These are phyloP conservation scores for Euphorbia pulcherrima DNA, from an alignment of 345 rosid genomes.

Conservation along the genomic window DNA sequence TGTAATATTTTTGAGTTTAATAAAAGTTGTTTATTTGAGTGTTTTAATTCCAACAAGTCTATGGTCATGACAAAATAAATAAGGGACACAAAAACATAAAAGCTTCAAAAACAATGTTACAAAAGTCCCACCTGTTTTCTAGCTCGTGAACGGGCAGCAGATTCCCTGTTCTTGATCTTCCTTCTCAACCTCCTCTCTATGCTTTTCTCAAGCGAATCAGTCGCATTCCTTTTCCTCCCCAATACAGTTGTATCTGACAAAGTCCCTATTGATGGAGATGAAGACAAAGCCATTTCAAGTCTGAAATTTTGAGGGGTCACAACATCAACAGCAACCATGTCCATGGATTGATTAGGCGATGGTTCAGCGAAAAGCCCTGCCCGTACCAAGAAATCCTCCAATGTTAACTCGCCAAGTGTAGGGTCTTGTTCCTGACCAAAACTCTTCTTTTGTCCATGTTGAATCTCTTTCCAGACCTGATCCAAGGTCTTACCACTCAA, in stretches of 20 bases:
- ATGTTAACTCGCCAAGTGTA: slow-evolving; percentile 42
- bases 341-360: slow-evolving; percentile 38
- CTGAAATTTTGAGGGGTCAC: slow-evolving; percentile 24
- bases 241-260: slow-evolving; percentile 27
- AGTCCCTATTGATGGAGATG: slow-evolving; percentile 37
- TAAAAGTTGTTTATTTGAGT: too few relatives aligned
- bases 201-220: slow-evolving; percentile 39
- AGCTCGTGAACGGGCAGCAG: slow-evolving; percentile 65
- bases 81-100: neutral
- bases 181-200: slow-evolving; percentile 54
- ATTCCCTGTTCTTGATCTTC: slow-evolving; percentile 73
- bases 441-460: slow-evolving; percentile 44
- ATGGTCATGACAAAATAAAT: neutral
- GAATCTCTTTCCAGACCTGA: slow-evolving; percentile 63
- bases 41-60: too few relatives aligned
- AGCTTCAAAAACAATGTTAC: neutral
- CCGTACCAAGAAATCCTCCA: slow-evolving; percentile 65
- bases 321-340: slow-evolving; percentile 24
- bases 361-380: slow-evolving; percentile 53
- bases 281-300: slow-evolving; percentile 27
- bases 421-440: slow-evolving; percentile 30
- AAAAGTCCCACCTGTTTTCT: slow-evolving; percentile 46
- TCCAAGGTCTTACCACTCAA: slow-evolving; percentile 55
- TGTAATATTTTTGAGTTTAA: too few relatives aligned
- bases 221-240: slow-evolving; percentile 36